These are phyloP conservation scores for Boechera retrofracta DNA, from an alignment of 345 rosid genomes.

Conservation along the genomic window DNA sequence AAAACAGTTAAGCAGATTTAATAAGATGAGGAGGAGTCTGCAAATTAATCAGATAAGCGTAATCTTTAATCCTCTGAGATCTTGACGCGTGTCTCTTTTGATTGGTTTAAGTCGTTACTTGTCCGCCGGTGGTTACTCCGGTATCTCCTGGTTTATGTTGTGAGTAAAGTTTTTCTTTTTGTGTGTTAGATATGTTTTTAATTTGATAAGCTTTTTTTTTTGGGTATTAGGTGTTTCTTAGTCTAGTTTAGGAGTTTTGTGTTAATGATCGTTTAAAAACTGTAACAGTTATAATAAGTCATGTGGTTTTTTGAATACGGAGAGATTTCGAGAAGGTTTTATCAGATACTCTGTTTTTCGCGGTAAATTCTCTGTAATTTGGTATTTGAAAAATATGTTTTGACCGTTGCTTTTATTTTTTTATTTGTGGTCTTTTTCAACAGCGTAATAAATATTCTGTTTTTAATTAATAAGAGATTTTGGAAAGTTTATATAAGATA, in stretches of 20 bases:
- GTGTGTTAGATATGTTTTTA: background rate
- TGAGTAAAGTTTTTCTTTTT: background rate
- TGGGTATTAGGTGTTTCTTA: background rate
- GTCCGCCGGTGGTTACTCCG: conserved; percentile 25
- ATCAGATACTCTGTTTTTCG: background rate
- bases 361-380: background rate
- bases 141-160: background rate
- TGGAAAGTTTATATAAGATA: too few species aligned
- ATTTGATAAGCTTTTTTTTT: background rate
- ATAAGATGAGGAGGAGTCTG: conserved; percentile 51
- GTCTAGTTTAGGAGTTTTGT: background rate
- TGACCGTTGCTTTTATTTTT: conserved; percentile 3
- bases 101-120: background rate
- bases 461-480: too few species aligned
- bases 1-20: conserved; percentile 53
- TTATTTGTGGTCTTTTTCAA: conserved; percentile 35
- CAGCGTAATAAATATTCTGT: too few species aligned
- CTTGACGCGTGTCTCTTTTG: conserved; percentile 28
- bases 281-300: too few species aligned
- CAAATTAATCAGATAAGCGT: conserved; percentile 28
- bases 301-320: background rate
- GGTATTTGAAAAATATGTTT: background rate
- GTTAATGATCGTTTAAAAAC: background rate
- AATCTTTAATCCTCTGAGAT: background rate
- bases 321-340: background rate